phyloP scores from a whole-genome alignment of 2,329 filamentous ascomycete species.

The Fusarium concolor region DNA sequence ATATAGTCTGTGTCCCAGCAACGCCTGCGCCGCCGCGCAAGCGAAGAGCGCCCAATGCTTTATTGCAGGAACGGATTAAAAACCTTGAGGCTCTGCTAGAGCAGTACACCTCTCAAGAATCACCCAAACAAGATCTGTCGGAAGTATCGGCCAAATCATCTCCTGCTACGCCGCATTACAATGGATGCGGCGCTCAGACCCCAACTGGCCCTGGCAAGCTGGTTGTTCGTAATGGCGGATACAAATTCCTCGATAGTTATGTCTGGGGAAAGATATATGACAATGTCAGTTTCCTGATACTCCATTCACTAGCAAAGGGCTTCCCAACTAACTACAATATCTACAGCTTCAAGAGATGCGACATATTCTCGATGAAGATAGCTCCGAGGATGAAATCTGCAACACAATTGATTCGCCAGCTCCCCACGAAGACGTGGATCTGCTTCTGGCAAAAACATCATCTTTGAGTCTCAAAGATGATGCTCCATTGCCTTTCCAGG shows the following conservation, averaged over 20 bases:
- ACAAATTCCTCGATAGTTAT: slow-evolving; percentile 14
- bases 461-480: neutral
- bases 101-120: slow-evolving; percentile 7
- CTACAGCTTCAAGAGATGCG: slow-evolving; percentile 11
- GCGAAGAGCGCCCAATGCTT: slow-evolving; percentile 17
- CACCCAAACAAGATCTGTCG: neutral
- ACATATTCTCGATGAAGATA: slow-evolving; percentile 18
- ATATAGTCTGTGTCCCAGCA: slow-evolving; percentile 5
- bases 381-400: slow-evolving; percentile 15
- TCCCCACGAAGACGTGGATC: slow-evolving; percentile 3
- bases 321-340: fast-evolving
- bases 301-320: too few relatives aligned
- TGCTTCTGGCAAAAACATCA: neutral
- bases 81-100: slow-evolving; percentile 15
- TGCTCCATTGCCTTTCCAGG: neutral
- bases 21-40: slow-evolving; percentile 18
- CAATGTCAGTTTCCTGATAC: neutral
- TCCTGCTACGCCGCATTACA: neutral
- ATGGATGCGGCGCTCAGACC: fast-evolving
- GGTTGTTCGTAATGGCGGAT: slow-evolving; percentile 12
- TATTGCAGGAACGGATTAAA: slow-evolving; percentile 10
- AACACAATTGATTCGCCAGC: neutral
- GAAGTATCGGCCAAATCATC: slow-evolving; percentile 3
- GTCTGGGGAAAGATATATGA: slow-evolving; percentile 12
- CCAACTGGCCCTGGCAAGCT: slow-evolving; percentile 6